Evolutionary conservation across 2,329 filamentous ascomycete genomes (phyloP).

Genomic region (Sclerotinia nivalis): DNA sequence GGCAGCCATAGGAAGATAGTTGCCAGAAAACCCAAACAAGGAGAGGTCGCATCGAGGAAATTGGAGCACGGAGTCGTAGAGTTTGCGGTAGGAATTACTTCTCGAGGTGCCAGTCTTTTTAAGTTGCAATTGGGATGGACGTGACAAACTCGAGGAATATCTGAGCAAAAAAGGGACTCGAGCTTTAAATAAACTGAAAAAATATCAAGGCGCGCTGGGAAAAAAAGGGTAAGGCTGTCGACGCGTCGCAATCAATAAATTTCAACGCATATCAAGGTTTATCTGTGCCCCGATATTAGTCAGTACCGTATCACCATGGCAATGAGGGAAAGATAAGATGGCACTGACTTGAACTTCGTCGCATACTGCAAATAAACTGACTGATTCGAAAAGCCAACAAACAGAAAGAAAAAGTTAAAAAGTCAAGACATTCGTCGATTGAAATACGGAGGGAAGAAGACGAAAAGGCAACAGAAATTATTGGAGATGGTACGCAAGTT

Average conservation of each 20-base stretch:
- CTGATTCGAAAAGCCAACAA: not conserved
- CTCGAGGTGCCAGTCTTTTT: slow-evolving; percentile 9
- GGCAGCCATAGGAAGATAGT: slow-evolving; percentile 37
- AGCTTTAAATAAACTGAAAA: not conserved
- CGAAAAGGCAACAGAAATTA: not conserved
- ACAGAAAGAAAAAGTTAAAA: not conserved
- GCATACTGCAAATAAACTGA: not conserved
- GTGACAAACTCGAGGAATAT: slow-evolving; percentile 5
- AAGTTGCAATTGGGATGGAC: not conserved
- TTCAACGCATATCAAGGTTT: slow-evolving; percentile 13
- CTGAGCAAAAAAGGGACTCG: not conserved
- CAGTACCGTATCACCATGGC: not conserved
- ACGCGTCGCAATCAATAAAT: slow-evolving; percentile 34
- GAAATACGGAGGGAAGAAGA: not conserved
- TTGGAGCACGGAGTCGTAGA: not conserved
- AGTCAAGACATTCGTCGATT: not conserved
- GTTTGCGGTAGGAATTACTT: slow-evolving; percentile 5
- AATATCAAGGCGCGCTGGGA: slow-evolving; percentile 26
- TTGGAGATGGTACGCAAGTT: not conserved
- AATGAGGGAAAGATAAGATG: not conserved
- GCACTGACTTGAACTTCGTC: not conserved
- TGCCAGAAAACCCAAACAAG: slow-evolving; percentile 24
- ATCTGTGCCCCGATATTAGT: slow-evolving; percentile 6
- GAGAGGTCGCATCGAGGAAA: slow-evolving; percentile 34
- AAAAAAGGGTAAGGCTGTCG: slow-evolving; percentile 24